Conservation (phyloP, 352 stramenopile species). For the Globisporangium takayamanum region DNA sequence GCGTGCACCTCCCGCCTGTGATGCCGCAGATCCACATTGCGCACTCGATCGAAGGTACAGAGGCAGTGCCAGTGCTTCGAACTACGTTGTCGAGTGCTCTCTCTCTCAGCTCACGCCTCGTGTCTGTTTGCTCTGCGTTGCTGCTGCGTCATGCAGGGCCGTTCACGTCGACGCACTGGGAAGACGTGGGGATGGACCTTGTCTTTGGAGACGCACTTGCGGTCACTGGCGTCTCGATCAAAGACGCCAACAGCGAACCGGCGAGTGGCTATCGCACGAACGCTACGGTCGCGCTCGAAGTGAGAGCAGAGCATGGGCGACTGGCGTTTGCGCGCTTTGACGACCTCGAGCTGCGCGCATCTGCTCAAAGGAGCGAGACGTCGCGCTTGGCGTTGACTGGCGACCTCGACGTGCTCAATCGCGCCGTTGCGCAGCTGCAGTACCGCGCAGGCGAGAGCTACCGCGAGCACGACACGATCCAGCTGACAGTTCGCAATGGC, state of each 20-base stretch:
- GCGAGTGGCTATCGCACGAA: too few relatives aligned
- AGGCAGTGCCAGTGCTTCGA: too few relatives aligned
- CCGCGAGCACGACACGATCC: conserved; percentile 15
- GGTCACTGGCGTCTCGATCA: conserved; percentile 13
- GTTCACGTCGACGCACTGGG: conserved; percentile 17
- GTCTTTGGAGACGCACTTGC: conserved; percentile 5
- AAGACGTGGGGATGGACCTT: conserved; percentile 9
- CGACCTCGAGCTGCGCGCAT: neutral
- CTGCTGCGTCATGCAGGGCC: conserved; percentile 3
- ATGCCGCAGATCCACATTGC: conserved; percentile 13
- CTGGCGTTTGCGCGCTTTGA: conserved; percentile 11
- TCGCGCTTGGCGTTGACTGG: neutral
- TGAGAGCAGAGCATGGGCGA: conserved; percentile 8
- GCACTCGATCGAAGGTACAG: conserved; percentile 20
- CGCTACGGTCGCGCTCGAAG: conserved; percentile 8
- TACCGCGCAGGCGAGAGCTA: conserved; percentile 16
- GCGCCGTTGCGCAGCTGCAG: conserved; percentile 13
- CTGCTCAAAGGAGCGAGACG: neutral
- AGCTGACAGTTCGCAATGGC: conserved; percentile 13
- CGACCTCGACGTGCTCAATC: conserved; percentile 12
- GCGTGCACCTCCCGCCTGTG: conserved; percentile 1
- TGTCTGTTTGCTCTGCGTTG: neutral
- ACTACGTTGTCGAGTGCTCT: neutral
- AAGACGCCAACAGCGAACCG: conserved; percentile 6
- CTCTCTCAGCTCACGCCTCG: neutral